A percentile compares a stretch with the other conserved stretches of the same genome.
Conservation (phyloP, 768 basidiomycete genomes). For the Naganishia randhawae region DNA sequence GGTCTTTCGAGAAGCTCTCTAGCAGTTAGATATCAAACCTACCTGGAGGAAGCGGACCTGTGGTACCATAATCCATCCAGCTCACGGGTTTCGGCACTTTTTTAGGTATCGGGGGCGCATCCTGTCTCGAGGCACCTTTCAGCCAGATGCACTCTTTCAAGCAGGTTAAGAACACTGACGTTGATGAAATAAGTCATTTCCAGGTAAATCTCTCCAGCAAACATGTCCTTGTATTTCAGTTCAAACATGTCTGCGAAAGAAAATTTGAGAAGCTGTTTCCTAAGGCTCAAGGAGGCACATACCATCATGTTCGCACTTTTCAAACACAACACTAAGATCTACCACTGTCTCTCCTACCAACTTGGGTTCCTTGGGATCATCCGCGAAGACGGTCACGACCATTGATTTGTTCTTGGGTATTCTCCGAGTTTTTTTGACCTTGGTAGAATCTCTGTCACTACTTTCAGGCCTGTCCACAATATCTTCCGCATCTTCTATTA, state of each 20-base stretch:
- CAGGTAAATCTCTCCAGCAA: slow-evolving; percentile 79
- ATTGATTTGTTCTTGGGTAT: slow-evolving; percentile 54
- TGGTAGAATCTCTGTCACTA: not conserved
- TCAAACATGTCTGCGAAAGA: slow-evolving; percentile 82
- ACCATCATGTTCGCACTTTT: slow-evolving; percentile 90
- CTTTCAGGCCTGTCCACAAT: slow-evolving; percentile 32
- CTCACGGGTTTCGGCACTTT: slow-evolving; percentile 30
- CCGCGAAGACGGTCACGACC: slow-evolving; percentile 72
- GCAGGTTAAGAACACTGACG: slow-evolving; percentile 37
- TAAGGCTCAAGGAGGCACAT: slow-evolving; percentile 38
- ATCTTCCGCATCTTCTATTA: slow-evolving; percentile 58
- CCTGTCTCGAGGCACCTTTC: slow-evolving; percentile 8
- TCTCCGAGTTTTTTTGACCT: slow-evolving; percentile 37
- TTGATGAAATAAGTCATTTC: slow-evolving; percentile 91
- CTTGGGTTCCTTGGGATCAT: slow-evolving; percentile 71
- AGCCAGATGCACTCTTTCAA: not conserved
- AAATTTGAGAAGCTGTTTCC: not conserved
- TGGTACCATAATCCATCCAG: slow-evolving; percentile 19
- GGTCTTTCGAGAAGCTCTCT: not conserved
- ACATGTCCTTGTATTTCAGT: slow-evolving; percentile 71
- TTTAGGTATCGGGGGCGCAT: slow-evolving; percentile 29
- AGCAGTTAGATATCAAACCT: not conserved
- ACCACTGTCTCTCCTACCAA: slow-evolving; percentile 74
- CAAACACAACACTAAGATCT: slow-evolving; percentile 72
- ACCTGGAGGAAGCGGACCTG: not conserved